These are phyloP conservation scores for Russula ochroleuca DNA, from an alignment of 768 basidiomycete genomes.

Conservation along the genomic window DNA sequence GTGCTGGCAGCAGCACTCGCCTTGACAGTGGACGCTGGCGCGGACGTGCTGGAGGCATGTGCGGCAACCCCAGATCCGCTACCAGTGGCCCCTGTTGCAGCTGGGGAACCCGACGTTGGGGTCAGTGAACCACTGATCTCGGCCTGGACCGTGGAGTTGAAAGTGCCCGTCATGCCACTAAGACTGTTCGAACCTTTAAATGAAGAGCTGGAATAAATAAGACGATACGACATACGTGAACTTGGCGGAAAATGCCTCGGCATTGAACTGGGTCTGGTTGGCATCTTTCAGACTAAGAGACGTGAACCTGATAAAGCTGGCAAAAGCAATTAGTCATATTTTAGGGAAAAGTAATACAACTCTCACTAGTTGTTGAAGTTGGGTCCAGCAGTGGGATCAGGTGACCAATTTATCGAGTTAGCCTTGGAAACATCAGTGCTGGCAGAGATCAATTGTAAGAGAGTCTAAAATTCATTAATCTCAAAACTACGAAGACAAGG, in stretches of 20 bases:
- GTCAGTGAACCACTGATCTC: constrained; percentile 61
- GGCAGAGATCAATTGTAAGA: constrained; percentile 48
- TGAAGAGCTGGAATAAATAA: background rate
- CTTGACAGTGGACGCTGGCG: constrained; percentile 20
- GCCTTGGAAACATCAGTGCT: constrained; percentile 51
- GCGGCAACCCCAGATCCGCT: no score
- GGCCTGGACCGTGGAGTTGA: constrained; percentile 50
- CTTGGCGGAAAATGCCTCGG: constrained; percentile 71
- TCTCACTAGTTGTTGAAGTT: constrained; percentile 53
- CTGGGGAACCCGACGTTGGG: background rate
- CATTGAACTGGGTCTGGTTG: constrained; percentile 48
- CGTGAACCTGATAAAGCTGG: constrained; percentile 75
- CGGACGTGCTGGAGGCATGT: no score
- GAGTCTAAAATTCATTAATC: constrained; percentile 42
- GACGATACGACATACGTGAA: constrained; percentile 53
- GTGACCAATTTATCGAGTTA: constrained; percentile 47
- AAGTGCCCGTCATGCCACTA: constrained; percentile 65
- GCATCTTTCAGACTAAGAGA: constrained; percentile 54
- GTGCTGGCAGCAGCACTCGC: constrained; percentile 8
- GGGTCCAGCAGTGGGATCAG: constrained; percentile 50
- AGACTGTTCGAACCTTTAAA: constrained; percentile 42
- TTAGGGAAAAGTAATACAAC: background rate
- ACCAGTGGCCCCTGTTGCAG: no score
- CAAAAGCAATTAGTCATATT: background rate
- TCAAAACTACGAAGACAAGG: background rate